Evolutionary conservation across 345 rosid genomes (phyloP).

Genomic region (Barbarea vulgaris): DNA sequence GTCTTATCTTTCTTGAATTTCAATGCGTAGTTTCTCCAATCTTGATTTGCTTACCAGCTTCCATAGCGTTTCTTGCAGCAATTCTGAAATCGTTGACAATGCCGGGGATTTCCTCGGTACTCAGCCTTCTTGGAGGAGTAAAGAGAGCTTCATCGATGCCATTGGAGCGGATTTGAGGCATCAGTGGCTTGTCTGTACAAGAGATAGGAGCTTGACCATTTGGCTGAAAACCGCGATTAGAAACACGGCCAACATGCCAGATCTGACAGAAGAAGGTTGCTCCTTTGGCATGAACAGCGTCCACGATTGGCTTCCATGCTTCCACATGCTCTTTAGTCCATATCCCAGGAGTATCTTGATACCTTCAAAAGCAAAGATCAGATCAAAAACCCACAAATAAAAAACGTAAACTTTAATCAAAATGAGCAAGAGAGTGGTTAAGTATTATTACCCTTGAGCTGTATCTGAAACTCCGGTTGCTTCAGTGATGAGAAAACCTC

Average conservation of each 20-base stretch:
- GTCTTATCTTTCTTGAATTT: conserved; percentile 6
- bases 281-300: conserved; percentile 83
- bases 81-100: conserved; percentile 65
- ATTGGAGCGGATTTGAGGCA: conserved; percentile 45
- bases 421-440: not conserved
- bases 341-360: conserved; percentile 59
- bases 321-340: conserved; percentile 86
- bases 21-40: not conserved
- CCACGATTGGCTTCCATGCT: conserved; percentile 87
- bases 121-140: conserved; percentile 60
- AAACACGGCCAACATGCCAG: conserved; percentile 78
- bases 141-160: conserved; percentile 50
- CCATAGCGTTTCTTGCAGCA: conserved; percentile 80
- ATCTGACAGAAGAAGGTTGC: conserved; percentile 74
- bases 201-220: conserved; percentile 72
- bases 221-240: conserved; percentile 62
- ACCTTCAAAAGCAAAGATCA: conserved; percentile 37
- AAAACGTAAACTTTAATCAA: not conserved
- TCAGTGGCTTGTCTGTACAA: conserved; percentile 55
- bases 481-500: conserved; percentile 65
- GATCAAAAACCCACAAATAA: conserved; percentile 16
- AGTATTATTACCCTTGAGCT: conserved; percentile 50
- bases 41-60: conserved; percentile 55
- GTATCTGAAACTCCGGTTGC: conserved; percentile 70
- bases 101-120: conserved; percentile 68